Evolutionary conservation across 352 stramenopile genomes (phyloP), one percentile per base, ranked within the genome.

Genomic region (Halophytophthora polymorphica): DNA sequence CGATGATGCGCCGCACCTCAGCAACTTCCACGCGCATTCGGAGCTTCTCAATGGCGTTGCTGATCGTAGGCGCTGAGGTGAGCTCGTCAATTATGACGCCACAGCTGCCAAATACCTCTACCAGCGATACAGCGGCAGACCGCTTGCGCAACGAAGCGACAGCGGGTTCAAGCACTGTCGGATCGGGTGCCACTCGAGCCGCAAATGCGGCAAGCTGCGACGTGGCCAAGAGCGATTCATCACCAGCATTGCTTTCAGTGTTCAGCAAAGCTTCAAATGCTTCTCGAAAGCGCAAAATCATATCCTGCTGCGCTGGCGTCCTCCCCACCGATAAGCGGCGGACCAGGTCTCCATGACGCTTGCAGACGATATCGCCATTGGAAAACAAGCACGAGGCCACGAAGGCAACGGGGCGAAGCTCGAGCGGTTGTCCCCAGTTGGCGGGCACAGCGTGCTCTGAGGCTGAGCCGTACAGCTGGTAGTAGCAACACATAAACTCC

Each of bases 81-180:
- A 90, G 33, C 19, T 86, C 79, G n/a, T 90, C 78, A 18, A 90
- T 88, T 2, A 83, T 56, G 38, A 83, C 85, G 0, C 78, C 78
- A 33, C 76, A 90, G n/a, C 46, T 69, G 3, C 53, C 70, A 37
- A 66, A 88, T 0, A 90, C 45, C 23, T 90, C 78, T 7, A 86
- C 60, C 1, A 90, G 53, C 0, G 78, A 88, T 2, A 88, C 70
- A 0, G 64, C 43, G 1, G 65, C 77, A 11, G 68, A 71, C 15
- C 78, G 62, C 28, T 79, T 83, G 1, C 66, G 68, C 0, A 89
- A 50, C 12, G 56, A 45, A 2, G 66, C 53, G 13, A 89, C 33
- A 0, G 73, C 65, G 25, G 66, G 51, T 13, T 82, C 66, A 1
- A 87, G 58, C 2, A 71, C 28, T 1, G 61, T 66, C 0, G 73